phyloP scores from a whole-genome alignment of 169 alveolate genomes.

The Theileria equi region DNA sequence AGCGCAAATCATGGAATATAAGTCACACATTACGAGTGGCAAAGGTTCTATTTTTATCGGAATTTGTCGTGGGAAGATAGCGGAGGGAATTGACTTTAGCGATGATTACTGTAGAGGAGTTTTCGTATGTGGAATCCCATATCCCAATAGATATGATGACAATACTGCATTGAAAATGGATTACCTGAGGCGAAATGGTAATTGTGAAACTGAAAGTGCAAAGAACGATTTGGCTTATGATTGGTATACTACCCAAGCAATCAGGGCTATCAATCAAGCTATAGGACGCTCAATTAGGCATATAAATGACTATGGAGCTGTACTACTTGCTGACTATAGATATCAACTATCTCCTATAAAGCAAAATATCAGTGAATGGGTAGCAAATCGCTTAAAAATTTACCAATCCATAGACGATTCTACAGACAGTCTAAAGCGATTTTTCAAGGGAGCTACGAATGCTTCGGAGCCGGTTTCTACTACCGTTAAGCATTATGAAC shows the following conservation, averaged over 20 bases:
- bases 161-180: conserved; percentile 86
- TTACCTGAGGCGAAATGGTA: conserved; percentile 67
- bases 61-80: conserved; percentile 90
- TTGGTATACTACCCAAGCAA: conserved; percentile 92
- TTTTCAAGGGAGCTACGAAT: conserved; percentile 20
- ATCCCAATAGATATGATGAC: conserved; percentile 85
- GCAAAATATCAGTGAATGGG: conserved; percentile 85
- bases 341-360: conserved; percentile 71
- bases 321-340: conserved; percentile 86
- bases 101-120: conserved; percentile 90
- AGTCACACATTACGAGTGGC: conserved; percentile 62
- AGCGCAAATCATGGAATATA: conserved; percentile 71
- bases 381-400: conserved; percentile 32
- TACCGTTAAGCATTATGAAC: no score
- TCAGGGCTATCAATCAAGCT: conserved; percentile 93
- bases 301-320: conserved; percentile 89
- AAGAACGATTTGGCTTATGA: conserved; percentile 38
- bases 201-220: conserved; percentile 1
- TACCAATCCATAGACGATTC: conserved; percentile 19
- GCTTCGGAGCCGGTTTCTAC: no score
- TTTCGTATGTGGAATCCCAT: conserved; percentile 89
- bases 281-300: conserved; percentile 95
- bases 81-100: conserved; percentile 93
- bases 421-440: conserved; percentile 1
- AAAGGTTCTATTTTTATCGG: conserved; percentile 88